These are phyloP conservation scores for Rhodomyrtus tomentosa DNA, from an alignment of 345 rosid genomes.

Conservation along the genomic window DNA sequence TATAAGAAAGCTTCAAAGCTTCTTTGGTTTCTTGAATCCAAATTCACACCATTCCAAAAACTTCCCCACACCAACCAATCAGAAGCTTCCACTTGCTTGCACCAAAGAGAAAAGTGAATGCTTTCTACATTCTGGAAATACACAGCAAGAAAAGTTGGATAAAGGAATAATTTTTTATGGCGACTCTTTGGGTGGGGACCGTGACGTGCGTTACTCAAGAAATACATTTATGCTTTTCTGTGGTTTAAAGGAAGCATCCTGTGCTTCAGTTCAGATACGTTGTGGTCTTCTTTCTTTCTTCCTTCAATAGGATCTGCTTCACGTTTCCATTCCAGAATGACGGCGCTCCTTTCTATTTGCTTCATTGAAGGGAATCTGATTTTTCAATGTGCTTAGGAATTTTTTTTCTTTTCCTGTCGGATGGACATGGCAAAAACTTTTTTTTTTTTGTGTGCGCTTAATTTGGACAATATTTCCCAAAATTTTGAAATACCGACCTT, in stretches of 20 bases:
- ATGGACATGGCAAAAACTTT: neutral
- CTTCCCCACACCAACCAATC: neutral
- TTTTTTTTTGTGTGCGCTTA: neutral
- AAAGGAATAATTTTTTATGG: neutral
- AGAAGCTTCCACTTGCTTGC: neutral
- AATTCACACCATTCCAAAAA: neutral
- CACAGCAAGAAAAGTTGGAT: neutral
- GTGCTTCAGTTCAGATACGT: neutral
- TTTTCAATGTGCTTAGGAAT: neutral
- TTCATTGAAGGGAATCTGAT: neutral
- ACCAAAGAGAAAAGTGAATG: neutral
- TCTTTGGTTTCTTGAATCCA: neutral
- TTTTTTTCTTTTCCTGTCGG: neutral
- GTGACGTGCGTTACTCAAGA: constrained; percentile 1
- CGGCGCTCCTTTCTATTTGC: neutral
- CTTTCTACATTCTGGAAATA: neutral
- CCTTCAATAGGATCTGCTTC: neutral
- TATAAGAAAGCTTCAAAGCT: neutral
- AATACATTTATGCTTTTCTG: constrained; percentile 8
- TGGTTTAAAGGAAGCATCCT: constrained; percentile 12
- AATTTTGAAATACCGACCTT: neutral
- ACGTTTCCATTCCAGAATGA: neutral
- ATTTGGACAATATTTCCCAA: neutral
- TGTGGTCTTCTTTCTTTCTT: neutral
- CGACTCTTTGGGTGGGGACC: neutral